Percentiles rank a stretch among this genome's conserved stretches.
Evolutionary conservation across 148 eudicot species (phyloP).

Genomic region (Silene uniflora): DNA sequence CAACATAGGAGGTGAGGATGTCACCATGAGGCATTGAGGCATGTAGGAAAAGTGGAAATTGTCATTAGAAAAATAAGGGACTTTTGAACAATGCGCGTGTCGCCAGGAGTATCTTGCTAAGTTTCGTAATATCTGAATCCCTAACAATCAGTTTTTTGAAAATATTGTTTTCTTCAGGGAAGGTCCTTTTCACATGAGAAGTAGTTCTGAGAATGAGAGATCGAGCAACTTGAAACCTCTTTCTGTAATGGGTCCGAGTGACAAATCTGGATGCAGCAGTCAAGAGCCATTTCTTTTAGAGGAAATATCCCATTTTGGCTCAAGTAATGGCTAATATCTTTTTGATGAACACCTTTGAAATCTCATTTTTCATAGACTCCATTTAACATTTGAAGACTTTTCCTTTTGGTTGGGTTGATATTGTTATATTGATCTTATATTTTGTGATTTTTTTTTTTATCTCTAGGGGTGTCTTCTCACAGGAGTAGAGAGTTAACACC

Average conservation of each 20-base stretch:
- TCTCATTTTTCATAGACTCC: conserved; percentile 3
- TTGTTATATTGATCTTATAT: conserved; percentile 5
- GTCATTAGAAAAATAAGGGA: background rate
- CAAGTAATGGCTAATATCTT: conserved; percentile 7
- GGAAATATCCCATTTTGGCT: conserved; percentile 19
- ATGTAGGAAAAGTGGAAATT: background rate
- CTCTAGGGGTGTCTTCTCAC: conserved; percentile 21
- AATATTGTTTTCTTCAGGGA: conserved; percentile 28
- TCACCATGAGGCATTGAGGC: background rate
- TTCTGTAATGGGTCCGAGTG: conserved; percentile 2
- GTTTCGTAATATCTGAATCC: background rate
- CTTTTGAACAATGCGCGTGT: background rate
- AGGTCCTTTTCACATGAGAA: conserved; percentile 12
- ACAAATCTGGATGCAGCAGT: conserved; percentile 13
- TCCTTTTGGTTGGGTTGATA: conserved; percentile 14
- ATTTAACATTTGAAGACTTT: conserved; percentile 19
- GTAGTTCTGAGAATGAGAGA: conserved; percentile 20
- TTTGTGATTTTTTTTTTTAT: conserved; percentile 8
- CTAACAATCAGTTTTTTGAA: background rate
- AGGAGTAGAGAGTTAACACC: conserved; percentile 17
- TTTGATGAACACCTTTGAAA: background rate
- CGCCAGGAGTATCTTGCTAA: background rate
- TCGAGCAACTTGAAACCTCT: conserved; percentile 3
- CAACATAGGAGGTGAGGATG: background rate
- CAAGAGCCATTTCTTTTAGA: conserved; percentile 9